These are phyloP conservation scores for Claviceps spartinae DNA, from an alignment of 2,329 filamentous ascomycete species.

Conservation along the genomic window DNA sequence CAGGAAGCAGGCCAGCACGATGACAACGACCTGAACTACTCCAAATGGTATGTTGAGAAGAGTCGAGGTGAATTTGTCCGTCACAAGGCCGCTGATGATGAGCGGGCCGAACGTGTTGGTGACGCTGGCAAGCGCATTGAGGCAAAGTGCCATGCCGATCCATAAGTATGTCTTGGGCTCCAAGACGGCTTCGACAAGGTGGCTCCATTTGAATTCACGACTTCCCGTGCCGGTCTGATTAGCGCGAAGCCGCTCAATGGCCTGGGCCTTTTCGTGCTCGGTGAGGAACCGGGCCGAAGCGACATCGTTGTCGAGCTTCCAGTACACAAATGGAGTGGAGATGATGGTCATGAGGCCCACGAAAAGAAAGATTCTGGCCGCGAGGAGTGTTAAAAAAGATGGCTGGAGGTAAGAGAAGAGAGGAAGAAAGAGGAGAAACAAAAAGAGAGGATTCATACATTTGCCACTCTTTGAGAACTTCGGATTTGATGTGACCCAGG, in stretches of 20 bases:
- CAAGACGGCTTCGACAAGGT: slow-evolving; percentile 38
- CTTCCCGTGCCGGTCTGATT: slow-evolving; percentile 67
- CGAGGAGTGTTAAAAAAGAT: not conserved
- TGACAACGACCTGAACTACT: slow-evolving; percentile 43
- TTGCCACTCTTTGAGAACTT: slow-evolving; percentile 11
- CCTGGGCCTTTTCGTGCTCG: slow-evolving; percentile 51
- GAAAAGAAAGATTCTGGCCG: slow-evolving; percentile 37
- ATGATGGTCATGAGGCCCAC: slow-evolving; percentile 47
- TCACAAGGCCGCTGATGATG: slow-evolving; percentile 47
- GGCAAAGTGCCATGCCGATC: slow-evolving; percentile 43
- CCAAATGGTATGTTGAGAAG: slow-evolving; percentile 57
- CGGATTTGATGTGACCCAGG: slow-evolving; percentile 35
- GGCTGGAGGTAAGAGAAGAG: too few species aligned
- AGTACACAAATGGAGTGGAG: slow-evolving; percentile 44
- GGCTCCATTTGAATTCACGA: slow-evolving; percentile 53
- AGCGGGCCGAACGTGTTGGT: slow-evolving; percentile 53
- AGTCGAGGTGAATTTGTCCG: slow-evolving; percentile 41
- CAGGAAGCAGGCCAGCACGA: slow-evolving; percentile 43
- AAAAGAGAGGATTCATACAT: slow-evolving; percentile 7
- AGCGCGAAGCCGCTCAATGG: slow-evolving; percentile 55
- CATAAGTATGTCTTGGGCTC: slow-evolving; percentile 46
- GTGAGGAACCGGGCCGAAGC: slow-evolving; percentile 42
- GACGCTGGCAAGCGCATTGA: slow-evolving; percentile 51
- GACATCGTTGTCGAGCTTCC: slow-evolving; percentile 46
- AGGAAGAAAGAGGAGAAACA: not conserved